These are phyloP conservation scores for Ehretia macrophylla DNA, from an alignment of 257 asterid genomes.

Conservation along the genomic window DNA sequence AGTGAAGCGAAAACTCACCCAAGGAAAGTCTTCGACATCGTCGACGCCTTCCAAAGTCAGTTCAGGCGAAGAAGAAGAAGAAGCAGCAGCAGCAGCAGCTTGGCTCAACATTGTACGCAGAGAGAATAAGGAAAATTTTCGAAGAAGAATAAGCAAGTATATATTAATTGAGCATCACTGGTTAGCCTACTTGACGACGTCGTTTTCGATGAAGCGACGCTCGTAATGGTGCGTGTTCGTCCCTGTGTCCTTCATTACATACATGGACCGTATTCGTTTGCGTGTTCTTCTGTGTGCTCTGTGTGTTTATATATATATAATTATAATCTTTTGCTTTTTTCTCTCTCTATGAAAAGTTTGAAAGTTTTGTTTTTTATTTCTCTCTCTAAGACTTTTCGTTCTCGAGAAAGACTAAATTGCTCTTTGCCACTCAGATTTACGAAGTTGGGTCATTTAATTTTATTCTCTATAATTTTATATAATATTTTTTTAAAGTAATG, in stretches of 20 bases:
- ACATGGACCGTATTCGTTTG: conserved; percentile 76
- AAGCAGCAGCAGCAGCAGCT: conserved; percentile 13
- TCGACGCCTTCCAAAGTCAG: conserved; percentile 59
- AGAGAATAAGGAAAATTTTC: background rate
- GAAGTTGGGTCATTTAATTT: too few relatives aligned
- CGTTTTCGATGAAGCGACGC: conserved; percentile 12
- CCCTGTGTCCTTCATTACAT: conserved; percentile 44
- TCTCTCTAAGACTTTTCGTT: too few relatives aligned
- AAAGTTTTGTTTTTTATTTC: too few relatives aligned
- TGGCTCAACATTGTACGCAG: conserved; percentile 30
- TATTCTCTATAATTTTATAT: too few relatives aligned
- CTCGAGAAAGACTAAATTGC: too few relatives aligned
- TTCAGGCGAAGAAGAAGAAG: conserved; percentile 22
- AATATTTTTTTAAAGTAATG: too few relatives aligned
- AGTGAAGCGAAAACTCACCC: conserved; percentile 34
- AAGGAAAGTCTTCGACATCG: conserved; percentile 61
- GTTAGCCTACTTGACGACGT: conserved; percentile 21
- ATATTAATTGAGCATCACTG: too few relatives aligned
- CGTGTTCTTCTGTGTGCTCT: conserved; percentile 39
- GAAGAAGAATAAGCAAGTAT: too few relatives aligned
- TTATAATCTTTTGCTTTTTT: too few relatives aligned
- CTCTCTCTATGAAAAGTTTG: too few relatives aligned
- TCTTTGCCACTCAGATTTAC: too few relatives aligned
- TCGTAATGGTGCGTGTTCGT: conserved; percentile 39
- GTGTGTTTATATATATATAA: too few relatives aligned